Evolutionary conservation across 331 rosid genomes (phyloP).

Genomic region (Acacia pycnantha): DNA sequence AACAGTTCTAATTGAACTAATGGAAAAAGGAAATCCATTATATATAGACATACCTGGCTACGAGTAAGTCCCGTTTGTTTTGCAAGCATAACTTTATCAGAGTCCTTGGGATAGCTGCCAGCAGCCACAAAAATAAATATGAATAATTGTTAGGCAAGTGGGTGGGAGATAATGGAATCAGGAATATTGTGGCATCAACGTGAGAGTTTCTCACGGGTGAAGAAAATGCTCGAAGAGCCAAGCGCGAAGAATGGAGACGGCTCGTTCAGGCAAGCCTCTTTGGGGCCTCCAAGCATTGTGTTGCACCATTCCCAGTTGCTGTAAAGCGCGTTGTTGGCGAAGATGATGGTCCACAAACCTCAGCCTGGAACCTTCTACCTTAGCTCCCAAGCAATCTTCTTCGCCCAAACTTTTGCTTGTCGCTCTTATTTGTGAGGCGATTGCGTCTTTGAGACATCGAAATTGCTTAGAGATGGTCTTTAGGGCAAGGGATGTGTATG

Average conservation of each 20-base stretch:
- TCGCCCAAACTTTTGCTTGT: conserved; percentile 65
- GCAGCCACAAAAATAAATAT: background rate
- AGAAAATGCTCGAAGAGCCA: conserved; percentile 92
- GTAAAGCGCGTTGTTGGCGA: conserved; percentile 72
- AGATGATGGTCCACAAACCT: conserved; percentile 68
- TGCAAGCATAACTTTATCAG: conserved; percentile 80
- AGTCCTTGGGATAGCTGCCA: conserved; percentile 77
- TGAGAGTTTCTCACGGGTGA: conserved; percentile 60
- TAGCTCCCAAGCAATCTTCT: conserved; percentile 64
- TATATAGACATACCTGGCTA: conserved; percentile 51
- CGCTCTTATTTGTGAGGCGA: conserved; percentile 47
- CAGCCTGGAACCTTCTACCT: conserved; percentile 63
- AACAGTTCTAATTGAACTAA: too few species aligned
- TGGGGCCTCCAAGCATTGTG: conserved; percentile 88
- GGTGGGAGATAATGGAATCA: background rate
- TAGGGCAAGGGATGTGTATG: conserved; percentile 65
- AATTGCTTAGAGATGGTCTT: conserved; percentile 80
- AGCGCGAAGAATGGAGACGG: conserved; percentile 87
- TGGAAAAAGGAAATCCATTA: background rate
- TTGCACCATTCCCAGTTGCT: conserved; percentile 77
- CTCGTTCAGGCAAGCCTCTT: conserved; percentile 80
- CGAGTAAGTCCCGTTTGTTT: conserved; percentile 88
- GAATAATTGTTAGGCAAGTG: background rate
- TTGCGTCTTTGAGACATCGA: conserved; percentile 62
- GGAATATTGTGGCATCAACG: background rate